Conservation (phyloP, 176 grass and related monocot species). For the sorghum (Sorghum bicolor) region DNA sequence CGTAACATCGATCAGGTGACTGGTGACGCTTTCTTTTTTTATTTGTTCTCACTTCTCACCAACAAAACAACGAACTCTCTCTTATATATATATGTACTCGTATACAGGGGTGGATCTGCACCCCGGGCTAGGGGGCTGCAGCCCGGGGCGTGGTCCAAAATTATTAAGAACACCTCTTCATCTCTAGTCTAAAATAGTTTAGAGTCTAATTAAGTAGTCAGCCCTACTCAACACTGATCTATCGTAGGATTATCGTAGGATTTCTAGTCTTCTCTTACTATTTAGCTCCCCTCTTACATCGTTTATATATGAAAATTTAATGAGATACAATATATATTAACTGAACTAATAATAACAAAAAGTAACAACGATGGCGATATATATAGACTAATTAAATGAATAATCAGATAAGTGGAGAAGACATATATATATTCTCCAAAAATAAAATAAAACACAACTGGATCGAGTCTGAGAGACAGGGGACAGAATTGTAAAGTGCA, state of each 20-base stretch:
- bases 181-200: too few species aligned
- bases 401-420: background rate
- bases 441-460: background rate
- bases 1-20: background rate
- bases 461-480: background rate
- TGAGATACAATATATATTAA: background rate
- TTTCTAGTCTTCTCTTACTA: too few species aligned
- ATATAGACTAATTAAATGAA: background rate
- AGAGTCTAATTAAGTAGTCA: too few species aligned
- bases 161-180: too few species aligned
- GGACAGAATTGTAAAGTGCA: background rate
- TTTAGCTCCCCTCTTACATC: too few species aligned
- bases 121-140: too few species aligned
- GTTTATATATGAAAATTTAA: too few species aligned
- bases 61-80: background rate
- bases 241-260: too few species aligned
- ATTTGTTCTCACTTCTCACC: background rate
- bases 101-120: too few species aligned
- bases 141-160: too few species aligned
- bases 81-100: too few species aligned
- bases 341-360: background rate
- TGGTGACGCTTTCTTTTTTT: background rate
- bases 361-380: background rate
- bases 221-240: too few species aligned
- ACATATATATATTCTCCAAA: background rate